These are phyloP conservation scores for Phialophora chinensis DNA, from an alignment of 2,329 filamentous ascomycete genomes.

Conservation along the genomic window DNA sequence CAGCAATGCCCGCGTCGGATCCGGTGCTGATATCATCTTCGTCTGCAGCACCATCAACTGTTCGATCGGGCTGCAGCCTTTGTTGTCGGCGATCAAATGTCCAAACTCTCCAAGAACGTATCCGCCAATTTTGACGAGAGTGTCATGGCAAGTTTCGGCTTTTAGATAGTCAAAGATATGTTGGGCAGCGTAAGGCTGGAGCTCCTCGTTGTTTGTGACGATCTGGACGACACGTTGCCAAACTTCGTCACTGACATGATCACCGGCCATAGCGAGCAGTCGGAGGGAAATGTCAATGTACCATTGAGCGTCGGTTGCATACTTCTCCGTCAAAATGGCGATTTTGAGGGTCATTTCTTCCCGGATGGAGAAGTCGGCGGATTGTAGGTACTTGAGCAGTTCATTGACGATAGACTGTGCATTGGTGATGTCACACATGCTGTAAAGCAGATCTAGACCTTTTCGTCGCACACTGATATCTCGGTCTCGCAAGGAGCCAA, in stretches of 20 bases:
- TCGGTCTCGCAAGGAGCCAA: constrained; percentile 89
- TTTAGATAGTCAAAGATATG: constrained; percentile 93
- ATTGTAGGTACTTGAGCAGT: constrained; percentile 91
- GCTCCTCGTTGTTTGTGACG: constrained; percentile 97
- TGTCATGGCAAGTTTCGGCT: constrained; percentile 92
- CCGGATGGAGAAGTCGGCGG: constrained; percentile 94
- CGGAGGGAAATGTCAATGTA: constrained; percentile 97
- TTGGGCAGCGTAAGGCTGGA: constrained; percentile 94
- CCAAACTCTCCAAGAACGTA: constrained; percentile 97
- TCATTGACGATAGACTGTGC: constrained; percentile 92
- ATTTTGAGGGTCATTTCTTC: constrained; percentile 99
- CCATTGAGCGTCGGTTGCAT: constrained; percentile 98
- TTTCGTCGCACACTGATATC: constrained; percentile 98
- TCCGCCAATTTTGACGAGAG: constrained; percentile 93
- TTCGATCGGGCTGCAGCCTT: constrained; percentile 93
- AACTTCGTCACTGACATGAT: constrained; percentile 98
- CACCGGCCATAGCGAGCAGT: constrained; percentile 93
- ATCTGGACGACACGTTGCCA: constrained; percentile 99
- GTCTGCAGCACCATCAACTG: constrained; percentile 91
- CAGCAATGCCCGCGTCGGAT: constrained; percentile 89
- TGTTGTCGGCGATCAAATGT: constrained; percentile 90
- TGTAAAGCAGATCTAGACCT: constrained; percentile 94
- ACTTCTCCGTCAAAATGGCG: constrained; percentile 96
- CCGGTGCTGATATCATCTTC: constrained; percentile 87
- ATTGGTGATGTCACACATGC: constrained; percentile 98